A percentile compares a stretch with the other conserved stretches of the same genome.
These are phyloP conservation scores for Striga hermonthica DNA, from an alignment of 305 asterid genomes.

Conservation along the genomic window DNA sequence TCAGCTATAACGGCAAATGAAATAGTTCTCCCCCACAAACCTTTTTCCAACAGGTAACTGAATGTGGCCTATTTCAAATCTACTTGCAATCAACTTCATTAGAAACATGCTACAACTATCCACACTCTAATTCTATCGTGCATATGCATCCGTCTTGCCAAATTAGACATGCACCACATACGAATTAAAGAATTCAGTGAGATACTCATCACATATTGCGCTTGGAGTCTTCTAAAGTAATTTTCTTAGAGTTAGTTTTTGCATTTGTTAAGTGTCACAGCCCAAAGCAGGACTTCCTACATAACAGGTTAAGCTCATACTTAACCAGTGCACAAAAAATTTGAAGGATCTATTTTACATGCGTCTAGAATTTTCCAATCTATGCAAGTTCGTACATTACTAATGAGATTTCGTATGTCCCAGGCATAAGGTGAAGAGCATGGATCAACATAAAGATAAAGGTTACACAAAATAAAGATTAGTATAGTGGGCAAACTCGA, in stretches of 20 bases:
- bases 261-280: too few relatives aligned
- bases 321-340: background rate
- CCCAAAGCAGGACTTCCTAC: too few relatives aligned
- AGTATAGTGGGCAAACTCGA: too few relatives aligned
- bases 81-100: constrained; percentile 8
- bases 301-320: background rate
- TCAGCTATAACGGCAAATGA: background rate
- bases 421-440: too few relatives aligned
- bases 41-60: background rate
- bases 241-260: too few relatives aligned
- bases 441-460: background rate
- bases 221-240: too few relatives aligned
- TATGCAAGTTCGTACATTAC: background rate
- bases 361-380: background rate
- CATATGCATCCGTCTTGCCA: background rate
- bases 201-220: too few relatives aligned
- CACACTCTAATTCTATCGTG: background rate
- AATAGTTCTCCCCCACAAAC: background rate
- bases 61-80: background rate
- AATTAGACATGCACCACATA: too few relatives aligned
- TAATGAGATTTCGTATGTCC: too few relatives aligned
- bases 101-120: background rate
- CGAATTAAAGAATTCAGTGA: too few relatives aligned
- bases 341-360: background rate
- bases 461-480: background rate